Evolutionary conservation across 345 rosid species (phyloP), one percentile per base, ranked within the genome.

Genomic region (Gossypium mustelinum): DNA sequence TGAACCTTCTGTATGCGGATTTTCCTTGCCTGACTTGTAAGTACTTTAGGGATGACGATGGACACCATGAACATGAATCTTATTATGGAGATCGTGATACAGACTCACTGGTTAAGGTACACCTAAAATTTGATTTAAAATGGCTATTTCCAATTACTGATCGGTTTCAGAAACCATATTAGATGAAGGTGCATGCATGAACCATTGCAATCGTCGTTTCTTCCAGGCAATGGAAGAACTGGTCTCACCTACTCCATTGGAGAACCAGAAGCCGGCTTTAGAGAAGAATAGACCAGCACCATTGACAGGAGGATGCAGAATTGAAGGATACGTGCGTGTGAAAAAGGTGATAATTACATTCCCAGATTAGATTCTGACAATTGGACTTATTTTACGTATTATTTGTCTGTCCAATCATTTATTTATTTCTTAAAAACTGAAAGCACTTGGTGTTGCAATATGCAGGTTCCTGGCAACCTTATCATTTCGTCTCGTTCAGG

Each of bases 71-170:
- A 7, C 99, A 95, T 83, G 99, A 95, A 79, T 92, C 97, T 45
- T 96, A 96, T 81, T 93, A 96, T 85, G 99, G 99, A 82, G 92
- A 96, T 85, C 94, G 97, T 68, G 92, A 92, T 83, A 90, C 98
- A 50, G 98, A 96, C 4, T 85, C 88, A 83, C 86, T 93, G 82
- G 97, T 96, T 65, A 86, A 91, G 97, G 99, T 92, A 77, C 51
- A 63, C 58, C 67, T 44, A 61, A 22, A 9, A 80, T 68, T 73
- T 65, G 39, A n/a, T 70, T 74, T 72, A 56, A 76, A 66, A 76
- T 71, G 70, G 73, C 25, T 55, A 29, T 77, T 56, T 75, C 16
- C 34, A 2, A 27, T 25, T 50, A 25, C 54, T 5, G 45, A 51
- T 51, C 24, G 27, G 73, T 51, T 50, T 27, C 17, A 50, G 25